A percentile compares a stretch with the other conserved stretches of the same genome.
These are phyloP conservation scores for Kernera saxatilis DNA, from an alignment of 345 rosid species.

Conservation along the genomic window DNA sequence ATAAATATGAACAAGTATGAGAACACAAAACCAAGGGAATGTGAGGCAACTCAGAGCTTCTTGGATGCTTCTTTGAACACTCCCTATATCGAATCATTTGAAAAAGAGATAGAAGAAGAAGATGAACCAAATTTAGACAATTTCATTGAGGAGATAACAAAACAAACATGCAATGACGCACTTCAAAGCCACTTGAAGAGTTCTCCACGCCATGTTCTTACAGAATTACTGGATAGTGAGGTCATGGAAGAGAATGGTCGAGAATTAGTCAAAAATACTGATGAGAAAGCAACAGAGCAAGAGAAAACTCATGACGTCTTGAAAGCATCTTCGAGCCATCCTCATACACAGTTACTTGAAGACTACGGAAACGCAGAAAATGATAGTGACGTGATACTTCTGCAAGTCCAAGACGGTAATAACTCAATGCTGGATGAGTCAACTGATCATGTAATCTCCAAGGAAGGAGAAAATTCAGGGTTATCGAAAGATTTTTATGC, in stretches of 20 bases:
- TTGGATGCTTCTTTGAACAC: slow-evolving; percentile 14
- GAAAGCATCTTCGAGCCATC: neutral
- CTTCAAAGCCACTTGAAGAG: neutral
- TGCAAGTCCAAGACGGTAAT: slow-evolving; percentile 2
- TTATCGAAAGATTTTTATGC: neutral
- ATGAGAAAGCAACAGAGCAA: neutral
- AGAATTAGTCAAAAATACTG: neutral
- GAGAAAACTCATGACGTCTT: neutral
- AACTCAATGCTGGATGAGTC: neutral
- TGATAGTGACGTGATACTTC: neutral
- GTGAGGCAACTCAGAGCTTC: neutral
- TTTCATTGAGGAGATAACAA: neutral
- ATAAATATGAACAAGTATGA: neutral
- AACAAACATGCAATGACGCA: neutral
- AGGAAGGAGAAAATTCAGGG: neutral
- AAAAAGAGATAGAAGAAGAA: slow-evolving; percentile 1
- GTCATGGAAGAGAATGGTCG: neutral
- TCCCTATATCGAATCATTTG: neutral
- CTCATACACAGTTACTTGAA: neutral
- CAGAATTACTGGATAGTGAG: neutral
- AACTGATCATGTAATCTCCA: neutral
- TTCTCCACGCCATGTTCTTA: slow-evolving; percentile 2
- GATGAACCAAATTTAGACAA: neutral
- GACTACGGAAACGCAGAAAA: neutral
- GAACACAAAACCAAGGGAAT: neutral